Evolutionary conservation across 257 asterid species (phyloP).

Genomic region (Verbascum thapsus): DNA sequence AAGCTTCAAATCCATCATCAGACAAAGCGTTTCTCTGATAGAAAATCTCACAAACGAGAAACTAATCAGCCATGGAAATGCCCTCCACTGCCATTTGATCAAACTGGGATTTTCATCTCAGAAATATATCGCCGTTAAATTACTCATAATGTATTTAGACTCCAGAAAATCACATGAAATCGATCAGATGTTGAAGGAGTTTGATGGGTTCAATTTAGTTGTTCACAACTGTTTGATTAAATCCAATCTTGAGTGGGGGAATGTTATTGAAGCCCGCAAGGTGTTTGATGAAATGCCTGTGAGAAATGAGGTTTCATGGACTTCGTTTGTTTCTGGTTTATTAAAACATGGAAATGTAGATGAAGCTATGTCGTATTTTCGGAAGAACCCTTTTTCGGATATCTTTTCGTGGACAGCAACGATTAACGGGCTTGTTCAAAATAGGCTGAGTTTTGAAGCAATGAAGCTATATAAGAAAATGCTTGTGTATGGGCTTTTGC

Average conservation of each 20-base stretch:
- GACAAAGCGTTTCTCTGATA: conserved; percentile 40
- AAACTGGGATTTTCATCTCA: conserved; percentile 68
- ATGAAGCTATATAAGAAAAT: conserved; percentile 51
- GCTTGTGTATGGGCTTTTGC: conserved; percentile 53
- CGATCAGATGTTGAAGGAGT: conserved; percentile 66
- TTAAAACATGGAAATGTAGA: conserved; percentile 54
- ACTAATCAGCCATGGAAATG: conserved; percentile 43
- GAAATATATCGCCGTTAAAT: conserved; percentile 54
- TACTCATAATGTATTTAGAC: conserved; percentile 64
- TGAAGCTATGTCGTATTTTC: conserved; percentile 63
- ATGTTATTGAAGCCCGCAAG: conserved; percentile 41
- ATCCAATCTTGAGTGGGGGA: conserved; percentile 59
- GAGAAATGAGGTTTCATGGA: conserved; percentile 79
- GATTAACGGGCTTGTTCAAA: conserved; percentile 68
- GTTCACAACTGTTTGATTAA: conserved; percentile 71
- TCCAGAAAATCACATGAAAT: conserved; percentile 50
- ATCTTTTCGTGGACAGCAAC: conserved; percentile 74
- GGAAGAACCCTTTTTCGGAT: conserved; percentile 48
- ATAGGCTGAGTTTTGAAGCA: conserved; percentile 51
- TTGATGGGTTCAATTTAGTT: conserved; percentile 65
- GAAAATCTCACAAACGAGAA: conserved; percentile 43
- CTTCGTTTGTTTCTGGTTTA: conserved; percentile 66
- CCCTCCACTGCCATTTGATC: conserved; percentile 68
- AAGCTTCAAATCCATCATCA: conserved; percentile 39
- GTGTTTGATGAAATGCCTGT: conserved; percentile 91